Evolutionary conservation across 768 basidiomycete genomes (phyloP), one percentile per base, ranked within the genome.

Genomic region (Boletus rubroflammeus): DNA sequence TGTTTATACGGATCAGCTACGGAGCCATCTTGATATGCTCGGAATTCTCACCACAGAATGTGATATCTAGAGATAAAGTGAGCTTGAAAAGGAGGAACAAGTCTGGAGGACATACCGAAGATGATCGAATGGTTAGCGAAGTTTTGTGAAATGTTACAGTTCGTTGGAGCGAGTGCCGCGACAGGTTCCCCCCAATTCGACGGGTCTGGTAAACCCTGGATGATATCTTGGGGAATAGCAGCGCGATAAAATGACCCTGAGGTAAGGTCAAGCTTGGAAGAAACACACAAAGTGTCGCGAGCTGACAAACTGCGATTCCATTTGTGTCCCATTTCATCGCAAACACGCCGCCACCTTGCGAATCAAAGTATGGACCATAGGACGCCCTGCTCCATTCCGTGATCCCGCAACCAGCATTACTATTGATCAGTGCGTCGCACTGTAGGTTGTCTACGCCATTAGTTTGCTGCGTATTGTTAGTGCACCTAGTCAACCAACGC

Each of bases 271-370:
- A 42, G 13, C 38, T 53, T 39, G 7, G 21, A 25, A 10, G 38
- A 45, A 35, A 45, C 21, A 53, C 1, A 32, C 9, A 49, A 34
- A 46, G 15, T 15, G 26, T 25, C 11, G 40, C 25, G 15, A 35
- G 1, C 88, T 67, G 56, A 91, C 89, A 91, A 58, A 90, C 79
- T 38, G 83, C 80, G 52, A 92, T 90, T 2, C 84, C 83, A 55
- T 76, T 77, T 54, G 83, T 80, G 63, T 93, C 88, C 93, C 93
- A 94, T 61, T 88, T 86, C 88, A 92, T 91, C 1, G 84, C 90
- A 66, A 90, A 93, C 3, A 92, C 84, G 3, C 93, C 93, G 5
- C 93, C 93, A 10, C 86, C 82, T 63, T 82, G 83, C 1, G 78
- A 77, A 56, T 93, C 92, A 65, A 93, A 93, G 49, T 79, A 81